Evolutionary conservation across 306 rosid genomes (phyloP).

Genomic region (Citrullus mucosospermus): DNA sequence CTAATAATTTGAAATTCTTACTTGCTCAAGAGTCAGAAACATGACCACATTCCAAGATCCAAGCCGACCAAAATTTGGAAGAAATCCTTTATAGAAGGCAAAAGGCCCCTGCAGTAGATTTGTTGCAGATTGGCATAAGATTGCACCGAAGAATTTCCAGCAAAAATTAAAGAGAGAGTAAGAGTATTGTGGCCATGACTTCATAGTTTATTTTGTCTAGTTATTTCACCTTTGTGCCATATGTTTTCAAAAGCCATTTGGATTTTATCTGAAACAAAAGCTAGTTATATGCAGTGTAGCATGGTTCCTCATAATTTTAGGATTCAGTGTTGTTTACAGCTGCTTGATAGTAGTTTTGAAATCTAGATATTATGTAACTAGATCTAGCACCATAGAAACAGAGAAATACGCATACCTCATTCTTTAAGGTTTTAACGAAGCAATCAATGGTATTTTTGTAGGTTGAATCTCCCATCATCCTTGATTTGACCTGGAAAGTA

Average conservation of each 20-base stretch:
- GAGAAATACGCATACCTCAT: constrained; percentile 51
- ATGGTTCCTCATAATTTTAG: neutral
- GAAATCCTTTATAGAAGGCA: constrained; percentile 95
- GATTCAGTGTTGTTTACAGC: neutral
- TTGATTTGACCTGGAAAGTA: constrained; percentile 70
- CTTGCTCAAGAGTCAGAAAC: constrained; percentile 89
- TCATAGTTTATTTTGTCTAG: neutral
- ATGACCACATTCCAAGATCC: constrained; percentile 82
- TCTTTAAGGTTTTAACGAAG: constrained; percentile 66
- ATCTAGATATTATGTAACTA: neutral
- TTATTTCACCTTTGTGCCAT: neutral
- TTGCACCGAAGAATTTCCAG: neutral
- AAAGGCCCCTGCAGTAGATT: constrained; percentile 61
- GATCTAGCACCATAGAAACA: neutral
- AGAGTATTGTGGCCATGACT: neutral
- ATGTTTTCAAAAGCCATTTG: neutral
- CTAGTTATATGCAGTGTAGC: neutral
- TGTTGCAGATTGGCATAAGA: constrained; percentile 6
- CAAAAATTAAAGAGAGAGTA: neutral
- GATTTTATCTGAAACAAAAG: neutral
- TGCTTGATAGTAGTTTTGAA: neutral
- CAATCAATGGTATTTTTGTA: constrained; percentile 87
- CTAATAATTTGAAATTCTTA: constrained; percentile 29
- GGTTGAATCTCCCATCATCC: constrained; percentile 98
- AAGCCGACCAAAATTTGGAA: constrained; percentile 73